Evolutionary conservation across 768 basidiomycete genomes (phyloP), one percentile per base, ranked within the genome.

Genomic region (Xanthoconium purpureum): DNA sequence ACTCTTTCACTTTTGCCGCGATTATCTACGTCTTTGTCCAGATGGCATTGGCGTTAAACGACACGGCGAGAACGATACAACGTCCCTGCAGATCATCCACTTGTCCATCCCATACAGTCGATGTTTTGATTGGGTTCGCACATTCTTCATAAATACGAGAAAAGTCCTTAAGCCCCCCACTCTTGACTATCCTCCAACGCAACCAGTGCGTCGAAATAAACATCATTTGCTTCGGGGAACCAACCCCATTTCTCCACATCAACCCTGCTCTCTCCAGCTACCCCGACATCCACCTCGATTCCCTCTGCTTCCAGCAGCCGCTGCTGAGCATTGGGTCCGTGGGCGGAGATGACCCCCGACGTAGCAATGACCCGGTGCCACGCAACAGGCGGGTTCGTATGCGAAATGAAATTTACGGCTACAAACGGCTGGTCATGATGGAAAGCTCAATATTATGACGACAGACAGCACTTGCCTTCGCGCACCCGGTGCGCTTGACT

Each of bases 301-400:
- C 88, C 91, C 66, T 94, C 93, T 0, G 81, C 84, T 57, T 84
- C 81, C 14, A 94, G 76, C 5, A 81, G 82, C 32, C 84, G 81
- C 28, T 82, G 75, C 67, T 94, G 92, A 45, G 80, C 73, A 58
- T 56, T 67, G 9, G 46, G 44, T 28, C 58, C 57, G 11, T 60
- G 52, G 6, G 91, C 88, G 0, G 89, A 90, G 58, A 90, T 84
- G 0, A 78, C 68, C 4, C 89, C 89, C 0, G 83, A 80, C 1
- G 88, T 77, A 2, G 81, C 76, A 14, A 92, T 73, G 14, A 91
- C 88, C 17, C 90, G 82, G 57, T 91, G 78, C 89, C 90, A 91
- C 1, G 90, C 87, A 2, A 91, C 80, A 9, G 85, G 83, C 3
- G 85, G 85, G 51, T 74, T 77, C 0, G 79, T 75, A 44, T 78